Conservation (phyloP, 169 alveolate genomes). For the Condylostoma magnum region DNA sequence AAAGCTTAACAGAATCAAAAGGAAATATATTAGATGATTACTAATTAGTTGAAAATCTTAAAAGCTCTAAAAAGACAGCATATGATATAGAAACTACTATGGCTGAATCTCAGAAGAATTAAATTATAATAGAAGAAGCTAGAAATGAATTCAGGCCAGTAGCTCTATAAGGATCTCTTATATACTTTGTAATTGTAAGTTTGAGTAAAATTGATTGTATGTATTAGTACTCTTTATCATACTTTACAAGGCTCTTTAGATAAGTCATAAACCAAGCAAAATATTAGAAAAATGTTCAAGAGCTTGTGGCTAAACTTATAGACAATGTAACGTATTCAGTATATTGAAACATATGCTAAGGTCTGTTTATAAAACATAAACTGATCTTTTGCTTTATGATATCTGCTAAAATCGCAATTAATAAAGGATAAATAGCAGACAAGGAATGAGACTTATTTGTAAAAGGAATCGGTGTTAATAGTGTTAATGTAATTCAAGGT, state of each 20-base stretch:
- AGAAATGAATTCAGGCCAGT: conserved; percentile 67
- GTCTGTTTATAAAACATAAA: conserved; percentile 81
- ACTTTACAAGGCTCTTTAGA: conserved; percentile 82
- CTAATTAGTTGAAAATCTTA: conserved; percentile 77
- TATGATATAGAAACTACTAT: conserved; percentile 53
- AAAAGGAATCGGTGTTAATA: conserved; percentile 34
- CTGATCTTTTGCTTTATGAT: conserved; percentile 86
- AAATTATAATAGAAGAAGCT: conserved; percentile 55
- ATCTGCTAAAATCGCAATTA: conserved; percentile 69
- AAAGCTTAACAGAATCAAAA: conserved; percentile 65
- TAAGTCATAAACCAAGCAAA: conserved; percentile 55
- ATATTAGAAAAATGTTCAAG: conserved; percentile 24
- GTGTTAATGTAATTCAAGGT: conserved; percentile 63
- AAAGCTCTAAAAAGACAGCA: conserved; percentile 57
- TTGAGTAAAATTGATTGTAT: conserved; percentile 78
- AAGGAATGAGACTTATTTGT: conserved; percentile 67
- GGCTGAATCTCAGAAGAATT: conserved; percentile 37
- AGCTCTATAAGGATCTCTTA: conserved; percentile 78
- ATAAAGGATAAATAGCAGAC: conserved; percentile 14
- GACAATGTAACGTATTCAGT: conserved; percentile 71
- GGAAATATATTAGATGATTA: conserved; percentile 89
- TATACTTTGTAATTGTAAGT: conserved; percentile 87
- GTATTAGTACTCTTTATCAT: conserved; percentile 77
- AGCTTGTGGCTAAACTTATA: background rate
- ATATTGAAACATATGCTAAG: conserved; percentile 78